A percentile compares a stretch with the other conserved stretches of the same genome.
Conservation (phyloP, 2,329 filamentous ascomycete species). For the Colletotrichum shisoi region DNA sequence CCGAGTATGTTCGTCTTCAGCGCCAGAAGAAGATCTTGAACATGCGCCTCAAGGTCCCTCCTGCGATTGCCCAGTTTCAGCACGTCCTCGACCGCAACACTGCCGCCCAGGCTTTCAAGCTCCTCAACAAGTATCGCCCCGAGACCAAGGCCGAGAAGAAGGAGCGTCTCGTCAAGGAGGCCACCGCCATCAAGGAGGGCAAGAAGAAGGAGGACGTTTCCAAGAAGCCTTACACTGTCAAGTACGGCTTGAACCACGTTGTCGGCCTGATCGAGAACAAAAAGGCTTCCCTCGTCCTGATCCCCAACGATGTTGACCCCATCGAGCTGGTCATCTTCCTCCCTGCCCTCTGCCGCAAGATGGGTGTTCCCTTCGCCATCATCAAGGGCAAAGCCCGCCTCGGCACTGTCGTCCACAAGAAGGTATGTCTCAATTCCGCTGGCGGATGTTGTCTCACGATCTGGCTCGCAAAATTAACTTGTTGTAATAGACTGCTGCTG, state of each 20-base stretch:
- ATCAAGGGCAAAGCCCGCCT: conserved; percentile 99
- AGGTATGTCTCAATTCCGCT: conserved; percentile 65
- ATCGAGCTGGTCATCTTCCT: conserved; percentile 99
- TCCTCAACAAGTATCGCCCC: conserved; percentile 99
- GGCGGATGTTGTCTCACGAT: too few species aligned
- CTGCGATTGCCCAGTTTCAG: conserved; percentile 96
- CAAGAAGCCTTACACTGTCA: conserved; percentile 99
- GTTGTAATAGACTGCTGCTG: conserved; percentile 84
- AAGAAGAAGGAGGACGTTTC: conserved; percentile 99
- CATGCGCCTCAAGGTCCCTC: conserved; percentile 97
- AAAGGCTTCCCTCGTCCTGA: conserved; percentile 98
- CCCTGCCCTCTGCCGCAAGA: conserved; percentile 99
- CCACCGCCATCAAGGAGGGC: conserved; percentile 95
- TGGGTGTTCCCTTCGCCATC: conserved; percentile 99
- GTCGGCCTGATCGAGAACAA: conserved; percentile 98
- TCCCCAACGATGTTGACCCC: conserved; percentile 99
- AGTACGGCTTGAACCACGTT: conserved; percentile 99
- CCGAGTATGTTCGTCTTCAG: conserved; percentile 98
- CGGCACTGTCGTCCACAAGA: conserved; percentile 99
- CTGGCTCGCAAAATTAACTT: conserved; percentile 44
- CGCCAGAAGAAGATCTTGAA: conserved; percentile 94
- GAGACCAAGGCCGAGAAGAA: conserved; percentile 99
- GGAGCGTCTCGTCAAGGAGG: conserved; percentile 98
- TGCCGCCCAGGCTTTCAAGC: conserved; percentile 96
- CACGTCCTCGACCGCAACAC: conserved; percentile 96